Evolutionary conservation across 164 flowering plant genomes (phyloP), one percentile per base, ranked within the genome.

Genomic region (Akebia trifoliata): DNA sequence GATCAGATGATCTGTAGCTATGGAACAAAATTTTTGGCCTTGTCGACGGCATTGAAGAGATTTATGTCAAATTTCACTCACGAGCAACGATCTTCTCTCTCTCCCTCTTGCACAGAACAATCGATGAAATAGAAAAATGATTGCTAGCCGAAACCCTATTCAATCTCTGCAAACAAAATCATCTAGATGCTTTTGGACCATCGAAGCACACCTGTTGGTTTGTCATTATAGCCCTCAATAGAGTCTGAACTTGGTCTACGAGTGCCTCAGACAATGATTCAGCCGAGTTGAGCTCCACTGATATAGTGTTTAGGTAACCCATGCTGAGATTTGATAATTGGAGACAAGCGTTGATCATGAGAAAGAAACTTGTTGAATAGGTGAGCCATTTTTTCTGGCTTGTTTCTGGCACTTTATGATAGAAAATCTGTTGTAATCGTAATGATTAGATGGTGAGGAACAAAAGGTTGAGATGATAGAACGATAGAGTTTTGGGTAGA

Each of bases 101-200:
- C 8, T 9, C 47, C 17, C 29, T n/a, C n/a, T 10, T 24, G 5
- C 4, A 25, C 57, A 20, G 31, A 38, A 37, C 9, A 37, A 60
- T 25, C 12, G 56, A 38, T 34, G 31, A 29, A 30, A 47, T 25
- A 40, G 31, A 90, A 36, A 83, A 77, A 57, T 78, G 97, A 12
- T 82, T 91, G 21, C 77, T 79, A 64, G 95, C 97, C 12, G 97
- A 90, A 59, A 28, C 64, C 11, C 43, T 83, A 28, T 90, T 85
- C 86, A 85, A 90, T 52, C 81, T 85, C 49, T 76, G 86, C 74
- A 88, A 86, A 63, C 79, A 81, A 59, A 67, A 75, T 49, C 83
- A 84, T 66, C 99, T 97, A 7, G 81, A 90, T 50, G 63, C 87
- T 9, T 81, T 94, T n/a, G n/a, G 68, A 20, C 79, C 82, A 7